phyloP scores from a whole-genome alignment of 2,329 filamentous ascomycete species.

The Cordyceps pruinosa region DNA sequence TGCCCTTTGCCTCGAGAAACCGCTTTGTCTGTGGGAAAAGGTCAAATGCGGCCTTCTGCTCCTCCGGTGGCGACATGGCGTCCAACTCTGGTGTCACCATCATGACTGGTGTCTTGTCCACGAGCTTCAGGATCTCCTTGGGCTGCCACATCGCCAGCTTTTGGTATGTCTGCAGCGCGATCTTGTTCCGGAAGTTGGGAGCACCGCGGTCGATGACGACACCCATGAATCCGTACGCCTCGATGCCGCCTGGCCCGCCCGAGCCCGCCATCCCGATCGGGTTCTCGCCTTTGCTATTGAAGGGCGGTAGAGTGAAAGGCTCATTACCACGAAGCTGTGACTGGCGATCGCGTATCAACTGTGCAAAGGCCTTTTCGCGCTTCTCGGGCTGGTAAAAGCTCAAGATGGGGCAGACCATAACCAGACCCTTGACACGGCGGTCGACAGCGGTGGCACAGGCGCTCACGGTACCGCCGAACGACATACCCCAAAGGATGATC shows the following conservation, averaged over 20 bases:
- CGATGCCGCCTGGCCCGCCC: slow-evolving; percentile 6
- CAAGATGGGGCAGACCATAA: not conserved
- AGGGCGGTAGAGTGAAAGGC: slow-evolving; percentile 29
- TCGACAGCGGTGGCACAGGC: slow-evolving; percentile 24
- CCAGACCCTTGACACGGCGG: not conserved
- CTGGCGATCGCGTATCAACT: slow-evolving; percentile 30
- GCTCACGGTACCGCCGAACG: slow-evolving; percentile 22
- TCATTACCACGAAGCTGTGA: slow-evolving; percentile 32
- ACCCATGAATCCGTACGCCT: slow-evolving; percentile 19
- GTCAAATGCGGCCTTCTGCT: slow-evolving; percentile 13
- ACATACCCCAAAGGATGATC: slow-evolving; percentile 26
- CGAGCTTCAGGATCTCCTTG: slow-evolving; percentile 14
- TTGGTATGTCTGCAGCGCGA: slow-evolving; percentile 22
- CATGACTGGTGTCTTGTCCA: slow-evolving; percentile 19
- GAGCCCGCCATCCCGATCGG: slow-evolving; percentile 26
- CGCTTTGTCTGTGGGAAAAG: slow-evolving; percentile 41
- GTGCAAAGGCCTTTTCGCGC: slow-evolving; percentile 23
- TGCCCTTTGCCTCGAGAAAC: not conserved
- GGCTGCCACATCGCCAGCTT: slow-evolving; percentile 20
- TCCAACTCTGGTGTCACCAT: slow-evolving; percentile 24
- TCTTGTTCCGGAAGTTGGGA: slow-evolving; percentile 20
- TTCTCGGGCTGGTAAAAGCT: slow-evolving; percentile 1
- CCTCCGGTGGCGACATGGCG: slow-evolving; percentile 26
- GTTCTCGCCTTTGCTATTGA: slow-evolving; percentile 30
- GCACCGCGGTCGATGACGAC: slow-evolving; percentile 13